Base-by-base conservation (phyloP, 805 yeast genomes). In the Candida khao-thaluensis region DNA sequence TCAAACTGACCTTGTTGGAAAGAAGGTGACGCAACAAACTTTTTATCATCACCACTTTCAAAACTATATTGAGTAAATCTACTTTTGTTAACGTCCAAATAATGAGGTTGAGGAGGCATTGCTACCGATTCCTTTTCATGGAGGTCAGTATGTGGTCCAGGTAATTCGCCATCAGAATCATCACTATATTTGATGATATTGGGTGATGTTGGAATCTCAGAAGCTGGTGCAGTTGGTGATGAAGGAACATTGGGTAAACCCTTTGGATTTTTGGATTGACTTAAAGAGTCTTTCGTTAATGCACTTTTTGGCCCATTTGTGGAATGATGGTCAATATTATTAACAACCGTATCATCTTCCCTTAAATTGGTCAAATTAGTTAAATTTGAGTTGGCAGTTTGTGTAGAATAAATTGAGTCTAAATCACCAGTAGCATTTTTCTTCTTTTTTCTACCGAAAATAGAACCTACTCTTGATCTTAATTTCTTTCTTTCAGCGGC, bases 401-500 rank as follows among this genome's bases (percentile, higher is more conserved):
- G 36, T 35, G 38, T 44, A 11, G 54, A 42, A 27, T 49, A 42
- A 15, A 57, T 45, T 6, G 69, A 60, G 10, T 50, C 62, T 35
- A 59, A 49, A 44, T 69, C 74, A 17, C 57, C 61, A 24, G 27
- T 35, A 10, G 41, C 40, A 21, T 42, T 43, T 8, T 49, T 41
- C 42, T 38, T 46, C 45, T 70, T 68, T 52, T 77, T 79, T 57
- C 77, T 81, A 31, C 84, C 81, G 51, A 85, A 79, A 45, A 85
- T 76, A 1, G 93, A 82, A 7, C 95, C 95, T 41, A 85, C 82
- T 52, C 68, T 79, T 5, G 89, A 82, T 59, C 77, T 78, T 51
- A 85, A 61, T 22, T 56, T 54, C 38, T 38, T 38, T 23, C 24
- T 26, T 5, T 38, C 41, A 7, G 20, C 29, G 5, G 26, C 40